A percentile compares a stretch with the other conserved stretches of the same genome.
These are phyloP conservation scores for Wickerhamiella musiphila DNA, from an alignment of 805 yeast genomes.

Conservation along the genomic window DNA sequence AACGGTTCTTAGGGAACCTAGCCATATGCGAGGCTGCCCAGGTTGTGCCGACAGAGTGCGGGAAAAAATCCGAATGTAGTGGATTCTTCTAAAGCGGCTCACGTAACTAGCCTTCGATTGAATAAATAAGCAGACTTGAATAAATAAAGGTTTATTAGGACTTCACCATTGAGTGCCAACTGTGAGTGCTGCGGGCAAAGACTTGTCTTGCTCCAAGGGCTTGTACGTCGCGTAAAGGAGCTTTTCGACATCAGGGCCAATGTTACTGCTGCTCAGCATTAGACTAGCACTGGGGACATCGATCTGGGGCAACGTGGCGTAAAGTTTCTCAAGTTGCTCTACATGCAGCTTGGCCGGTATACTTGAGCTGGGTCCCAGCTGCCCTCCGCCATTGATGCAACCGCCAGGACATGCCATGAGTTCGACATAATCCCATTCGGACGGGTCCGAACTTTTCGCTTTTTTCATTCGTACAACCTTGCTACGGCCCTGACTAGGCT, in stretches of 20 bases:
- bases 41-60: no score
- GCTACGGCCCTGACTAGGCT: conserved; percentile 23
- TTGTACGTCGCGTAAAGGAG: conserved; percentile 10
- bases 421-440: conserved; percentile 65
- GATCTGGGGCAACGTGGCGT: conserved; percentile 14
- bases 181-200: conserved; percentile 12
- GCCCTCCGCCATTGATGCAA: conserved; percentile 95
- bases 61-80: no score
- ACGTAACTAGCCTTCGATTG: no score
- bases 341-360: conserved; percentile 19
- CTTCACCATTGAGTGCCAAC: conserved; percentile 18
- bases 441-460: conserved; percentile 35
- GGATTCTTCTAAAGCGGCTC: no score
- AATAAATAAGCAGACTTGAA: no score
- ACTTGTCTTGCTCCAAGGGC: conserved; percentile 9
- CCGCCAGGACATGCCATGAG: conserved; percentile 99
- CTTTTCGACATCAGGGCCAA: conserved; percentile 4
- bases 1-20: no score
- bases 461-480: conserved; percentile 13
- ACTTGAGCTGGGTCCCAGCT: conserved; percentile 32
- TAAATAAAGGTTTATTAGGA: no score
- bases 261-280: conserved; percentile 1
- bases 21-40: no score
- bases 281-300: conserved; percentile 7
- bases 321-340: conserved; percentile 23